Evolutionary conservation across 106 monocot genomes (phyloP), one percentile per base, ranked within the genome.

Genomic region (Vanilla planifolia): DNA sequence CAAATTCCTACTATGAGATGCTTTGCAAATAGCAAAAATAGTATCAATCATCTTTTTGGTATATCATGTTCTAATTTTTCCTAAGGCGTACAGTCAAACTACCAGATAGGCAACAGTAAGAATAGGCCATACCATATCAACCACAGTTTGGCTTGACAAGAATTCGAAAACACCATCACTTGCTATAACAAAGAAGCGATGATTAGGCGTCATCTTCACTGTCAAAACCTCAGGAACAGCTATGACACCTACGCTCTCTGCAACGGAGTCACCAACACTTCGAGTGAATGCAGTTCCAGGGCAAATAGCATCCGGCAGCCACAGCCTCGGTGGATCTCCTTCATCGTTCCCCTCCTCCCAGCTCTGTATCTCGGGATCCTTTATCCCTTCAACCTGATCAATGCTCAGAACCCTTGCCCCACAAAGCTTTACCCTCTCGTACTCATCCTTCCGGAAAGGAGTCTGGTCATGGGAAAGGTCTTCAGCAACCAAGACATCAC

Each of bases 141-240:
- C 81, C 43, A 93, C 92, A 46, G 68, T 64, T 64, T 92, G 92
- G 55, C 92, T 92, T 5, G 92, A 87, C 13, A 92, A 72, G 44
- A 93, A 93, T 59, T 93, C 92, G 39, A 93, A 93, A 3, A 93
- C 79, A 15, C 92, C 92, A 66, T 92, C 92, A 61, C 88, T 93
- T 0, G 92, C 92, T 14, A 93, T 61, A 15, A 93, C 81, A 28
- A 93, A 88, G 65, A 93, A 93, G 5, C 74, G 44, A 48, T 72
- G 81, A 33, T 65, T 52, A 1, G 77, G 76, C 7, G 81, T 60
- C 37, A 93, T 88, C 70, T 77, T 69, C n/a, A 79, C 71, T 19
- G 36, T 45, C 70, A 68, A 51, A 11, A 93, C 70, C 74, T 93
- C 92, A 25, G 92, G 92, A 16, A 69, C 78, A 2, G 88, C 92